A percentile compares a stretch with the other conserved stretches of the same genome.
phyloP scores from a whole-genome alignment of 164 flowering plant genomes.

The Umbellularia californica region DNA sequence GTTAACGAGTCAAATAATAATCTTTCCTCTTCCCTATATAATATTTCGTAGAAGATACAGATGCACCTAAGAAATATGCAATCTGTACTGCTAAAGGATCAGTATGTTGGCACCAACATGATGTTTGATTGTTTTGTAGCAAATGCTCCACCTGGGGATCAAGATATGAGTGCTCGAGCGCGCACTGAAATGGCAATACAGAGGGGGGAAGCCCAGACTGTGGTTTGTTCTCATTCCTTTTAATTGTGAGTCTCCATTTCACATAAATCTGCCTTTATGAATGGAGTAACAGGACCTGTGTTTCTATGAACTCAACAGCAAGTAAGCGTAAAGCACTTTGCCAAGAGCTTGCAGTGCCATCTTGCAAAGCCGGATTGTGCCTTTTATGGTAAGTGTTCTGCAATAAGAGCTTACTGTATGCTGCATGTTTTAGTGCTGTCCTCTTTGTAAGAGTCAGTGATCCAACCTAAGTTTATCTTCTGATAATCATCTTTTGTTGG shows the following conservation, averaged over 20 bases:
- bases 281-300: not conserved
- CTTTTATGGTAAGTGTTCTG: constrained; percentile 54
- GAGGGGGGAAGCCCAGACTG: constrained; percentile 70
- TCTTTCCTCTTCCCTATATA: no score
- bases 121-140: constrained; percentile 7
- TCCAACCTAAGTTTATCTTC: not conserved
- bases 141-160: constrained; percentile 36
- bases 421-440: not conserved
- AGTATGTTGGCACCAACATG: not conserved
- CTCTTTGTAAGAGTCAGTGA: not conserved
- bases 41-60: not conserved
- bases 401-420: not conserved
- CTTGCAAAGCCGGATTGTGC: constrained; percentile 85
- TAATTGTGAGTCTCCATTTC: not conserved
- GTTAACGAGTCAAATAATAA: not conserved
- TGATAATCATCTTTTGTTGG: not conserved
- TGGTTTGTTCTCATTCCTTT: constrained; percentile 24
- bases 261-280: not conserved
- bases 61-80: not conserved
- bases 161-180: constrained; percentile 52
- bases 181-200: constrained; percentile 54
- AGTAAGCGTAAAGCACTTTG: constrained; percentile 86
- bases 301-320: constrained; percentile 27
- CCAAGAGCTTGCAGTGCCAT: constrained; percentile 75
- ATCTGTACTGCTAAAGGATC: not conserved